A percentile compares a stretch with the other conserved stretches of the same genome.
Evolutionary conservation across 2,329 filamentous ascomycete genomes (phyloP).

Genomic region (Tolypocladium endophyticum): DNA sequence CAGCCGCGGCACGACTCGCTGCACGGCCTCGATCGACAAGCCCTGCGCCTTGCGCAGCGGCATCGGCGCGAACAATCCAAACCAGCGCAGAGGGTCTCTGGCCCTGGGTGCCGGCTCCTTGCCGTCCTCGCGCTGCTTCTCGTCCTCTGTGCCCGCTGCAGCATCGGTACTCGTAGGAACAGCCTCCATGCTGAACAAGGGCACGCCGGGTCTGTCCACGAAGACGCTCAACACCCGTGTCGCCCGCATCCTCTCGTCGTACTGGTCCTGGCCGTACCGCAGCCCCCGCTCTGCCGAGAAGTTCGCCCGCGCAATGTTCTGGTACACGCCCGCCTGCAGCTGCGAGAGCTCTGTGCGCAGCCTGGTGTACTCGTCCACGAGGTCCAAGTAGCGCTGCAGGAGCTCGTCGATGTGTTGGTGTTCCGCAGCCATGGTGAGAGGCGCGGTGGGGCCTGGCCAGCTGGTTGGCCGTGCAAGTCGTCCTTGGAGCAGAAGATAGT

Average conservation of each 20-base stretch:
- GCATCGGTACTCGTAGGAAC: not conserved
- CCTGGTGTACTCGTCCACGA: constrained; percentile 56
- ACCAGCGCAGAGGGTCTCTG: constrained; percentile 43
- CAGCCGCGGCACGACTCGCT: constrained; percentile 46
- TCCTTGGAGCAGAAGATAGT: not conserved
- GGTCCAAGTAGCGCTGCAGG: constrained; percentile 52
- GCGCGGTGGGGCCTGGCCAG: not conserved
- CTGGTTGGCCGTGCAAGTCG: not conserved
- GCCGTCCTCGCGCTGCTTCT: not conserved
- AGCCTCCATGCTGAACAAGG: constrained; percentile 10
- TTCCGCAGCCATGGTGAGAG: constrained; percentile 1
- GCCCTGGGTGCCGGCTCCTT: constrained; percentile 3
- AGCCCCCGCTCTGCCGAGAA: constrained; percentile 54
- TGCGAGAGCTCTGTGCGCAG: constrained; percentile 43
- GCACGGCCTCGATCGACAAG: constrained; percentile 44
- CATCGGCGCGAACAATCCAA: constrained; percentile 41
- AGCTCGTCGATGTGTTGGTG: constrained; percentile 47
- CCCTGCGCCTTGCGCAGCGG: constrained; percentile 48
- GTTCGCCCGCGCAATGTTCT: constrained; percentile 62
- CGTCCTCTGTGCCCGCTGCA: constrained; percentile 1
- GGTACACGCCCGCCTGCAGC: constrained; percentile 45
- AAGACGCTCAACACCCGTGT: constrained; percentile 27
- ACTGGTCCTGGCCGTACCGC: constrained; percentile 59
- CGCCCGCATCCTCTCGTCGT: constrained; percentile 65
- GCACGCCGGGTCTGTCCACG: constrained; percentile 5